These are phyloP conservation scores for Metschnikowia continentalis DNA, from an alignment of 805 yeast species.

Conservation along the genomic window DNA sequence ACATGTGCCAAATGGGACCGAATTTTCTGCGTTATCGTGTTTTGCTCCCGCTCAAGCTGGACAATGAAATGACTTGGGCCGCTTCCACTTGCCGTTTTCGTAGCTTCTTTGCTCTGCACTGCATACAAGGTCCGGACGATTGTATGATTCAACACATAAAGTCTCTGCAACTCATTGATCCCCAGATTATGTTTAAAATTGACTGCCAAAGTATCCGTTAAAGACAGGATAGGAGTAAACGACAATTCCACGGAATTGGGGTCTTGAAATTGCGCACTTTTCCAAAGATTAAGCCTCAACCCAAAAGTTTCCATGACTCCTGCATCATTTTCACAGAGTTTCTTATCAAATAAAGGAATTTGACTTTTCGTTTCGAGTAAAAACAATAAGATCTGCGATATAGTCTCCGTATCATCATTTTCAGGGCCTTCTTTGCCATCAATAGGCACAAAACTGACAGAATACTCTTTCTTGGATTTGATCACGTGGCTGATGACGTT, in stretches of 20 bases:
- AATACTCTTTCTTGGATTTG: slow-evolving; percentile 13
- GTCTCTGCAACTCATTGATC: slow-evolving; percentile 20
- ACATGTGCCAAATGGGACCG: slow-evolving; percentile 19
- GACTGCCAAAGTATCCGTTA: slow-evolving; percentile 5
- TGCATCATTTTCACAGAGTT: not conserved
- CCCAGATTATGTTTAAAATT: slow-evolving; percentile 19
- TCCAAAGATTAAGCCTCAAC: slow-evolving; percentile 16
- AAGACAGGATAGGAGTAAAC: not conserved
- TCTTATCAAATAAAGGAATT: not conserved
- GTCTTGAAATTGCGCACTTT: slow-evolving; percentile 6
- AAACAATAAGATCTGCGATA: not conserved
- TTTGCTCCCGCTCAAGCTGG: slow-evolving; percentile 18
- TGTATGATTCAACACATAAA: slow-evolving; percentile 21
- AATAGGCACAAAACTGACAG: slow-evolving; percentile 6
- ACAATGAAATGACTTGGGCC: slow-evolving; percentile 4
- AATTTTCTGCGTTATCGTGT: slow-evolving; percentile 15
- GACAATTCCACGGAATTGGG: not conserved
- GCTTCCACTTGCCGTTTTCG: not conserved
- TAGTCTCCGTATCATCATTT: not conserved
- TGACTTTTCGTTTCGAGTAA: not conserved
- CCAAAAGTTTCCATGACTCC: slow-evolving; percentile 13
- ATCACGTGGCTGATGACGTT: slow-evolving; percentile 22
- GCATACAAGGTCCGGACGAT: slow-evolving; percentile 12
- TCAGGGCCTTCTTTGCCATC: not conserved
- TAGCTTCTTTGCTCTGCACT: slow-evolving; percentile 8